Conservation (phyloP, 305 asterid species). For the Salvia sclarea region DNA sequence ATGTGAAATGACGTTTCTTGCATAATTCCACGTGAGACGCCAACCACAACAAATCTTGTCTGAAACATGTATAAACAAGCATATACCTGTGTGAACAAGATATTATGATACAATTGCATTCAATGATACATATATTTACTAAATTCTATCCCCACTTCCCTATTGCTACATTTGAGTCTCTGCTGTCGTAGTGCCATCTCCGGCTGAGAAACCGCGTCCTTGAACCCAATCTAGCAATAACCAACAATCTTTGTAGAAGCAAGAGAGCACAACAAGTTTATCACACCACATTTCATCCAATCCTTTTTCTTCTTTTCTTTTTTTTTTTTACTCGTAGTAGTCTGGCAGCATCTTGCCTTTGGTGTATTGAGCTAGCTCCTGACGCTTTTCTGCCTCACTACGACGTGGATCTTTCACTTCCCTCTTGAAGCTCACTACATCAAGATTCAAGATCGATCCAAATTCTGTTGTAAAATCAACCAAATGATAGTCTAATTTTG, state of each 20-base stretch:
- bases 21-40: not conserved
- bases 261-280: not conserved
- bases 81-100: not conserved
- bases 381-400: not conserved
- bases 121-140: not conserved
- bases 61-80: not conserved
- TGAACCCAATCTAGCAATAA: not conserved
- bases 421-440: not conserved
- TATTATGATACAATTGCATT: constrained; percentile 16
- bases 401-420: not conserved
- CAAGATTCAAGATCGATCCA: not conserved
- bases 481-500: not conserved
- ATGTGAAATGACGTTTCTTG: not conserved
- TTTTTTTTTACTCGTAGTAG: no score
- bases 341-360: not conserved
- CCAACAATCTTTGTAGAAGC: no score
- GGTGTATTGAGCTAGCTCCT: not conserved
- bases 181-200: not conserved
- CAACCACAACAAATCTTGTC: not conserved
- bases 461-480: not conserved
- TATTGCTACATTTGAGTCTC: not conserved
- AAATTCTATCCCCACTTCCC: not conserved
- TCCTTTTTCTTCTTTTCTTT: no score
- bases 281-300: not conserved
- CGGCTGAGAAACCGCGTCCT: not conserved